A percentile compares a stretch with the other conserved stretches of the same genome.
phyloP scores from a whole-genome alignment of 1,284 basidiomycete species.

The Cutaneotrichosporon mucoides region DNA sequence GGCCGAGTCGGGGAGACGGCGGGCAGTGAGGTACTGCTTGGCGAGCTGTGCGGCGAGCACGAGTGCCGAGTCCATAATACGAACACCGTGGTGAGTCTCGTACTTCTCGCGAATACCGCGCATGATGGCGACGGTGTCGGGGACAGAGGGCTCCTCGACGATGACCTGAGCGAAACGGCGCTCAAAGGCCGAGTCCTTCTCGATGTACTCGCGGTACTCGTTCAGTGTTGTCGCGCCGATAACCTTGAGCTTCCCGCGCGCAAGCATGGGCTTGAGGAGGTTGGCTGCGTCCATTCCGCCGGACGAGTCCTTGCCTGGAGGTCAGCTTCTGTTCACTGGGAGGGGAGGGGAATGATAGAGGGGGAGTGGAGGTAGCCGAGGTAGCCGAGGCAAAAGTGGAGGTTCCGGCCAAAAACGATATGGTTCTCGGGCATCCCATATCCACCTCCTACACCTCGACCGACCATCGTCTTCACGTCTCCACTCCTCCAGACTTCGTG shows the following conservation, averaged over 20 bases:
- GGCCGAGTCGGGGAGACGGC: conserved; percentile 81
- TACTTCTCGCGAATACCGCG: conserved; percentile 81
- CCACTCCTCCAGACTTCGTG: not conserved
- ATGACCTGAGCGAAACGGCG: conserved; percentile 92
- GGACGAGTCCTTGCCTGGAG: conserved; percentile 37
- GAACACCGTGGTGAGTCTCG: conserved; percentile 75
- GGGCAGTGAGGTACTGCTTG: conserved; percentile 85
- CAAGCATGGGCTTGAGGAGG: conserved; percentile 81
- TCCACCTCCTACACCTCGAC: no score
- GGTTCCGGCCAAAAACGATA: no score
- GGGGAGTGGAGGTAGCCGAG: no score
- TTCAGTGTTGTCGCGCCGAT: conserved; percentile 92
- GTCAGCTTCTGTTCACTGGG: not conserved
- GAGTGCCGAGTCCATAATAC: conserved; percentile 84
- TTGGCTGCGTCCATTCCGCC: conserved; percentile 62
- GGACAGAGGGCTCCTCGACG: conserved; percentile 84
- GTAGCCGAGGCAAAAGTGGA: no score
- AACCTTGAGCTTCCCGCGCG: conserved; percentile 81
- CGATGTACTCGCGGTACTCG: conserved; percentile 94
- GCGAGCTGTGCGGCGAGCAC: conserved; percentile 89
- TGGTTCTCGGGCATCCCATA: no score
- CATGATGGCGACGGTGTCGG: conserved; percentile 84
- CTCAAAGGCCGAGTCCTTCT: conserved; percentile 90
- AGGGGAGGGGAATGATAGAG: not conserved
- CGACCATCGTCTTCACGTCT: no score